phyloP scores from a whole-genome alignment of 73 alveolate genomes.

The Tetrahymena borealis region DNA sequence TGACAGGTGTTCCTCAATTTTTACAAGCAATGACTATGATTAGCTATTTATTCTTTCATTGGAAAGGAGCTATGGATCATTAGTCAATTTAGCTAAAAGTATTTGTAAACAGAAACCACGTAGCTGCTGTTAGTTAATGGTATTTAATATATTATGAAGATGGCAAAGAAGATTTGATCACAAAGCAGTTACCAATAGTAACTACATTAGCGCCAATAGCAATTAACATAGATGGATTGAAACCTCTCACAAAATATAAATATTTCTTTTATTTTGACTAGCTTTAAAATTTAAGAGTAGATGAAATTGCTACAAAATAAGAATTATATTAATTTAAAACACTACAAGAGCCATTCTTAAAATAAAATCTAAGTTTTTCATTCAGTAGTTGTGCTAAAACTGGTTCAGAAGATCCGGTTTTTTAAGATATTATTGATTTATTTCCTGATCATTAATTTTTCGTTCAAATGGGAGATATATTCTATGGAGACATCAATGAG shows the following conservation, averaged over 20 bases:
- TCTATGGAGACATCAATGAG: neutral
- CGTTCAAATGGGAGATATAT: neutral
- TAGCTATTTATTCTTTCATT: neutral
- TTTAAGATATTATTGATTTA: neutral
- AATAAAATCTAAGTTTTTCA: neutral
- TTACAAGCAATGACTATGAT: neutral
- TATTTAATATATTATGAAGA: neutral
- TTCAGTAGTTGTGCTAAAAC: neutral
- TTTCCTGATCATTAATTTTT: neutral
- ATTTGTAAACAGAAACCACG: neutral
- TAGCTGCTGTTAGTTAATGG: neutral
- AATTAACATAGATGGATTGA: neutral
- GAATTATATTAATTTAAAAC: neutral
- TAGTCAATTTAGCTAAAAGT: neutral
- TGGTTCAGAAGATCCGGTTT: neutral
- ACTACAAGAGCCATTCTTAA: neutral
- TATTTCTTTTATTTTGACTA: neutral
- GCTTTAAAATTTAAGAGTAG: neutral
- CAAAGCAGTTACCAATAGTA: neutral
- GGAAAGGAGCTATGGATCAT: neutral
- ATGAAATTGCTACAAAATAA: neutral
- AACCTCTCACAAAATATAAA: neutral
- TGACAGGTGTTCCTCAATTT: neutral
- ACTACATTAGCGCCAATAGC: neutral
- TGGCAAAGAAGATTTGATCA: neutral